These are phyloP conservation scores for Ophiostoma ulmi DNA, from an alignment of 2,329 filamentous ascomycete species.

Conservation along the genomic window DNA sequence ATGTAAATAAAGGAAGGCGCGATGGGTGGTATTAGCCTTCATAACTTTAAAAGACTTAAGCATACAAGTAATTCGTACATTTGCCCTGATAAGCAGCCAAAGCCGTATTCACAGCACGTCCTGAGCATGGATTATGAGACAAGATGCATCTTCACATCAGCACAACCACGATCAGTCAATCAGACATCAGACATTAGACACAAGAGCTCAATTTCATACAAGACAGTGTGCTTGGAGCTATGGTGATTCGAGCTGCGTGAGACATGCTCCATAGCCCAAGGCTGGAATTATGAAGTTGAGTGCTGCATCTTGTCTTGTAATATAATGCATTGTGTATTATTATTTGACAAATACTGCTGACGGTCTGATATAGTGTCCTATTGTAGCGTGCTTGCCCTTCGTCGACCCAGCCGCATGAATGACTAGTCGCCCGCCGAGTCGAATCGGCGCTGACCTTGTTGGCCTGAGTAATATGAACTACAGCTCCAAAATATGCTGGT, in stretches of 20 bases:
- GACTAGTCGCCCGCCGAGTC: neutral
- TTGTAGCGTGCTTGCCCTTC: neutral
- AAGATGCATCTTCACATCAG: neutral
- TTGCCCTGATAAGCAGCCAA: neutral
- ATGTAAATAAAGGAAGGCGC: constrained; percentile 8
- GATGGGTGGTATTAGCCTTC: neutral
- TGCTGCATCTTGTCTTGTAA: neutral
- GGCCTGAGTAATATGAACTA: neutral
- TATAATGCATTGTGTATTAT: neutral
- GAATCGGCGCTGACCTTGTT: neutral
- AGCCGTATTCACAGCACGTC: neutral
- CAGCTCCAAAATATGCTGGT: neutral
- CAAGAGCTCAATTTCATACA: neutral
- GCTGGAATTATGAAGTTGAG: neutral
- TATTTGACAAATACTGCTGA: neutral
- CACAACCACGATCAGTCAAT: neutral
- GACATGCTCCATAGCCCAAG: constrained; percentile 6
- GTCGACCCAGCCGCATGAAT: neutral
- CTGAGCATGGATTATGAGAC: neutral
- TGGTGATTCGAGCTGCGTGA: constrained; percentile 7
- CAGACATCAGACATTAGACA: neutral
- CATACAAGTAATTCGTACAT: neutral
- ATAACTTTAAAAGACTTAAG: neutral
- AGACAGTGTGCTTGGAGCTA: constrained; percentile 2
- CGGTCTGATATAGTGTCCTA: neutral